Base-by-base conservation (phyloP, 2,329 filamentous ascomycete genomes). In the Ascochyta lentis region DNA sequence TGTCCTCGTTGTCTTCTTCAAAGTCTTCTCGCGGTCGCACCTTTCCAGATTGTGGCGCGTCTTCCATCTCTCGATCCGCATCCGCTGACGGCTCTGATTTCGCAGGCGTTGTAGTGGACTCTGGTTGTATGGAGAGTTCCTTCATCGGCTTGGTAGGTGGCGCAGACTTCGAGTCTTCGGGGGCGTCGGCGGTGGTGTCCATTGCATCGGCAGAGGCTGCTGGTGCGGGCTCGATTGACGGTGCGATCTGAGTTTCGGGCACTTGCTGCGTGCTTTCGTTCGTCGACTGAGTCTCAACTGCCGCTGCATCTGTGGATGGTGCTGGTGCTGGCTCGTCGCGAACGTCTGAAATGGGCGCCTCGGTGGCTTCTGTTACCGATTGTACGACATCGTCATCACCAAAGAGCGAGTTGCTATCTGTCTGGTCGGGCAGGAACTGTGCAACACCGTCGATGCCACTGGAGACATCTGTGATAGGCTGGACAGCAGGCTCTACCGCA, bases 11-110 rank as follows among this genome's bases (percentile, higher is more conserved):
- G 26, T 66, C 66, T 42, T 67, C 66, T n/a, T 79, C 78, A 61
- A 96, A 92, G 35, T 67, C 66, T 48, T 68, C 66, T 13, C 93
- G 88, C 63, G 88, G 89, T 10, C 91, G 87, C 1, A 91, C 82
- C 44, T 74, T 74, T 29, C 74, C 74, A n/a, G 74, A 73, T 2
- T 65, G 60, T 6, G 75, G 75, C 37, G 73, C 74, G 51, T 78
- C 76, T 41, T 70, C 65, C 75, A 77, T 77, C 5, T 74, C 67
- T 12, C 69, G 67, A 53, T 76, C 73, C 6, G 60, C 47, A 16
- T 57, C 58, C 6, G 67, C 49, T n/a, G 66, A 66, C n/a, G 60
- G 47, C 15, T 60, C 49, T 15, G 50, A 19, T 19, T 64, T 61
- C 8, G 61, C 53, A 19, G 63, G 54, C 19, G 51, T 48, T 1